These are phyloP conservation scores for Staphylotrichum tortipilum DNA, from an alignment of 495 filamentous ascomycete genomes.

Conservation along the genomic window DNA sequence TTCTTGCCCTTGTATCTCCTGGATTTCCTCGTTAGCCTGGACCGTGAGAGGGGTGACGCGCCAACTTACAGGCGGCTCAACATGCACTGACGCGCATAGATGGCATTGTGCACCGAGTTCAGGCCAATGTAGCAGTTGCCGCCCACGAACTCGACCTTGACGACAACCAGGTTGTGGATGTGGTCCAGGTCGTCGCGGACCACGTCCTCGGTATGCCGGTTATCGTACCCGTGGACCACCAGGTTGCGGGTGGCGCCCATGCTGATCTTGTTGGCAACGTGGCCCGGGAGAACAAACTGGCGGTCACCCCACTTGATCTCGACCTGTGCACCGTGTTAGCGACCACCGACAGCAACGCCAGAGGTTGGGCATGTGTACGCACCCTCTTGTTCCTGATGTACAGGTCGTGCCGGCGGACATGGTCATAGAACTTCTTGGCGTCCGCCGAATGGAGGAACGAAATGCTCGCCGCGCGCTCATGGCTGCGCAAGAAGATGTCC, in stretches of 20 bases:
- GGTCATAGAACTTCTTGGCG: constrained; percentile 54
- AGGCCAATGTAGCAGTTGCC: constrained; percentile 56
- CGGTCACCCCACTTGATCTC: constrained; percentile 64
- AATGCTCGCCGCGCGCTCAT: constrained; percentile 55
- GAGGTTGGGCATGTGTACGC: constrained; percentile 19
- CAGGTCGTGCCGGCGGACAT: constrained; percentile 57
- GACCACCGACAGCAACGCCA: background rate
- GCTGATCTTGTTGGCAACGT: constrained; percentile 57
- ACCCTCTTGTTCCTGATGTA: constrained; percentile 65
- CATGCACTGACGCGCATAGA: constrained; percentile 71
- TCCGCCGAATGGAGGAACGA: constrained; percentile 60
- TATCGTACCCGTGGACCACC: constrained; percentile 49
- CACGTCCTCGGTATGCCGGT: constrained; percentile 51
- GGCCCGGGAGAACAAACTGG: constrained; percentile 59
- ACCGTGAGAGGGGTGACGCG: background rate
- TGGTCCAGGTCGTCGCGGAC: constrained; percentile 73
- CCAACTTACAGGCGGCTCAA: constrained; percentile 51
- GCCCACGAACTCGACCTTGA: constrained; percentile 53
- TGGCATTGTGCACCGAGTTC: constrained; percentile 70
- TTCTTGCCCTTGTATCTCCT: constrained; percentile 63
- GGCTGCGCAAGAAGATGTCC: constrained; percentile 56
- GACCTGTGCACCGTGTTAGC: constrained; percentile 37
- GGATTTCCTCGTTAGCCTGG: constrained; percentile 1
- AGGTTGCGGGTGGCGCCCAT: constrained; percentile 74
- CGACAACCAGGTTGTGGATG: constrained; percentile 68